phyloP scores from a whole-genome alignment of 345 rosid species.

The Citrus maxima region DNA sequence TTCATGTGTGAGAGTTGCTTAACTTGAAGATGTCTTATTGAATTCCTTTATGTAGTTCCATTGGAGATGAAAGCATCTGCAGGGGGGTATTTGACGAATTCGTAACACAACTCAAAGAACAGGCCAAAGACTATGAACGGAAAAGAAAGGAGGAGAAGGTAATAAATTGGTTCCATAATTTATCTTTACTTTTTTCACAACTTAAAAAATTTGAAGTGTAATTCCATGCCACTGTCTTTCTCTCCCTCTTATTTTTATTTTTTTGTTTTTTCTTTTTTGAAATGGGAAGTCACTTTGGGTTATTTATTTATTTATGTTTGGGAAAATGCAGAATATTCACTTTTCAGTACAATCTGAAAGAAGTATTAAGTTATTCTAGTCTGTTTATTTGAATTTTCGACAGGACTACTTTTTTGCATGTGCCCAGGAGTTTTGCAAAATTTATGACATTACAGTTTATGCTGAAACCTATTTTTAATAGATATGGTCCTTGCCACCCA shows the following conservation, averaged over 20 bases:
- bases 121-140: conserved; percentile 53
- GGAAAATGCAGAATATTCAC: neutral
- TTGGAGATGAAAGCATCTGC: conserved; percentile 69
- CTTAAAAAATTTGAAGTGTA: neutral
- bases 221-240: neutral
- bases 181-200: neutral
- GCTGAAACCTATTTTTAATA: neutral
- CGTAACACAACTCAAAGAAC: conserved; percentile 58
- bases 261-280: neutral
- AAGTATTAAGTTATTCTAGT: neutral
- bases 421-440: neutral
- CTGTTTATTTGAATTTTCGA: neutral
- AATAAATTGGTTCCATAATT: conserved; percentile 9
- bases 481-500: neutral
- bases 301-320: neutral
- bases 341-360: neutral
- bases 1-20: neutral
- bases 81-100: conserved; percentile 69
- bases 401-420: neutral
- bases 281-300: neutral
- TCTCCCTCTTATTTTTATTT: neutral
- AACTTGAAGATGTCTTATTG: conserved; percentile 9
- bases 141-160: conserved; percentile 78
- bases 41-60: conserved; percentile 45
- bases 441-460: neutral